Evolutionary conservation across 2,329 filamentous ascomycete species (phyloP).

Genomic region (Monilinia fructigena): DNA sequence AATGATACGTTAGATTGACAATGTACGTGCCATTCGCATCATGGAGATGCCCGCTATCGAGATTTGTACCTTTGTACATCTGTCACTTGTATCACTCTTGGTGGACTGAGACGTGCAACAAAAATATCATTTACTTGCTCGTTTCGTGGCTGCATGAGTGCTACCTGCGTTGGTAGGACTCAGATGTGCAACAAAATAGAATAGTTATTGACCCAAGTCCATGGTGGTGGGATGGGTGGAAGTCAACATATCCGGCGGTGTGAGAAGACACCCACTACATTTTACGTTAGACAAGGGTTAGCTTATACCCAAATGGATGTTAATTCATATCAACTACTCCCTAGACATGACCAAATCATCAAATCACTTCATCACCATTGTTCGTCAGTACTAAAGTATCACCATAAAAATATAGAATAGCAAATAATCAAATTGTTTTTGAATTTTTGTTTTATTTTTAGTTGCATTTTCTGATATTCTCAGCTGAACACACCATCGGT

Average conservation of each 20-base stretch:
- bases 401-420: background rate
- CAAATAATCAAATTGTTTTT: background rate
- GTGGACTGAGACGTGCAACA: slow-evolving; percentile 4
- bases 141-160: background rate
- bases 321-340: no score
- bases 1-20: background rate
- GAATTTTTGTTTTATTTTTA: background rate
- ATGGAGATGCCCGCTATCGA: background rate
- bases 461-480: slow-evolving; percentile 1
- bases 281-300: background rate
- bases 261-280: background rate
- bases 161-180: background rate
- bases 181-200: slow-evolving; percentile 11
- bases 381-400: background rate
- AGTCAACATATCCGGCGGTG: background rate
- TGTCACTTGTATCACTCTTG: background rate
- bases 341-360: background rate
- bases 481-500: background rate
- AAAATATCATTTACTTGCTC: background rate
- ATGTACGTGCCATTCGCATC: background rate
- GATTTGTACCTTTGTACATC: background rate
- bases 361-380: background rate
- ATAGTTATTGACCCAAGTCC: background rate
- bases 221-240: background rate
- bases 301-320: background rate